A percentile compares a stretch with the other conserved stretches of the same genome.
These are phyloP conservation scores for Pyracantha coccinea DNA, from an alignment of 331 rosid genomes.

Conservation along the genomic window DNA sequence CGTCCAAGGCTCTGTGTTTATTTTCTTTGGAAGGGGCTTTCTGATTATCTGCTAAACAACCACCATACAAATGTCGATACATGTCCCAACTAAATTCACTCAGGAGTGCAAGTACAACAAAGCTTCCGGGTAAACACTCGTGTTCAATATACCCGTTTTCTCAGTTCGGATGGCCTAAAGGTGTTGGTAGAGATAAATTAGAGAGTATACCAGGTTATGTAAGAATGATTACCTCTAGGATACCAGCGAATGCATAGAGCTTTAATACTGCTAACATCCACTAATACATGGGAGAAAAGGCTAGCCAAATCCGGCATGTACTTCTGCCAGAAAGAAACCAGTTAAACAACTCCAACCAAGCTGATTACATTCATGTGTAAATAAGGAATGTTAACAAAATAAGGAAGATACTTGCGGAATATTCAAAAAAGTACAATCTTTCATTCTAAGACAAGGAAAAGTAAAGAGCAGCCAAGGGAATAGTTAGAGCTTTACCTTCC, in stretches of 20 bases:
- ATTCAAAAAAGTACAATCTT: too few relatives aligned
- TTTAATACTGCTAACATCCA: constrained; percentile 89
- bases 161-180: background rate
- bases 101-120: too few relatives aligned
- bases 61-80: background rate
- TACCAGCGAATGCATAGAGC: constrained; percentile 90
- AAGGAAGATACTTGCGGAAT: too few relatives aligned
- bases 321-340: constrained; percentile 49
- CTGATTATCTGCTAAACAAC: constrained; percentile 46
- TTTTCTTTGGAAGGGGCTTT: constrained; percentile 60
- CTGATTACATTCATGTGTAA: background rate
- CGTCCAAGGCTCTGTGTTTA: constrained; percentile 93
- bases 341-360: constrained; percentile 7
- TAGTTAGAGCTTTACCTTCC: background rate
- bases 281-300: constrained; percentile 86
- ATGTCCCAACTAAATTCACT: background rate
- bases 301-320: constrained; percentile 91
- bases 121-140: background rate
- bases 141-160: background rate
- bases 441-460: background rate
- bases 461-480: background rate
- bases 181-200: background rate
- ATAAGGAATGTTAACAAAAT: background rate
- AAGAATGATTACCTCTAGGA: constrained; percentile 61
- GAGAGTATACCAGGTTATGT: background rate